phyloP scores from a whole-genome alignment of 805 yeast species.

The Tetrapisispora namnaoensis region DNA sequence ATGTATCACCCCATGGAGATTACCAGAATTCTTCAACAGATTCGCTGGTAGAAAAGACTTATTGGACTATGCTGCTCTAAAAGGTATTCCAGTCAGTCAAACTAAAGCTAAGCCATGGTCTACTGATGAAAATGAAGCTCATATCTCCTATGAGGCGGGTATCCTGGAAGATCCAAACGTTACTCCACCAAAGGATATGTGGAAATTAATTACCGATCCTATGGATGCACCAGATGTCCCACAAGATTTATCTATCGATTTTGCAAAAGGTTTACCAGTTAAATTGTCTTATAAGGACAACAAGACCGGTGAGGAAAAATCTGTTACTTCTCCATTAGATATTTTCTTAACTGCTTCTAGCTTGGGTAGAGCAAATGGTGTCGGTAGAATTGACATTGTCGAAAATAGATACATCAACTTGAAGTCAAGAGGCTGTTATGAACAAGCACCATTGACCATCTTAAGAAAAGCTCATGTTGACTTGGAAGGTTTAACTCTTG shows the following conservation, averaged over 20 bases:
- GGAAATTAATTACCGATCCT: conserved; percentile 97
- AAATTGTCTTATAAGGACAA: conserved; percentile 61
- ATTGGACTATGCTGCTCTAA: conserved; percentile 85
- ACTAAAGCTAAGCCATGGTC: conserved; percentile 99
- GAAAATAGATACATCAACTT: conserved; percentile 98
- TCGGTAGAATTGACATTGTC: conserved; percentile 97
- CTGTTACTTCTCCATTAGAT: conserved; percentile 84
- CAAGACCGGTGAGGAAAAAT: conserved; percentile 45
- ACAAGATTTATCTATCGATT: conserved; percentile 76
- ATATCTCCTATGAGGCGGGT: conserved; percentile 98
- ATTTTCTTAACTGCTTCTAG: conserved; percentile 87
- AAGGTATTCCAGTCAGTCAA: conserved; percentile 90
- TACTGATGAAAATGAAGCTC: conserved; percentile 98
- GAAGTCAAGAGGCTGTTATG: conserved; percentile 98
- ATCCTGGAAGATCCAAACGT: conserved; percentile 97
- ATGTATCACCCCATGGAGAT: conserved; percentile 99
- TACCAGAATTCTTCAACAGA: conserved; percentile 85
- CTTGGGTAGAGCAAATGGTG: conserved; percentile 98
- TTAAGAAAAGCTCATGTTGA: conserved; percentile 93
- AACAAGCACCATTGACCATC: conserved; percentile 95
- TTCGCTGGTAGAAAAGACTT: conserved; percentile 97
- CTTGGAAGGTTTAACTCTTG: conserved; percentile 92
- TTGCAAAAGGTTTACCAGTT: conserved; percentile 78
- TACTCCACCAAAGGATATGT: conserved; percentile 99
- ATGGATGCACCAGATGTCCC: conserved; percentile 89